Conservation (phyloP, 352 stramenopile species). For the Phytophthora multivora region DNA sequence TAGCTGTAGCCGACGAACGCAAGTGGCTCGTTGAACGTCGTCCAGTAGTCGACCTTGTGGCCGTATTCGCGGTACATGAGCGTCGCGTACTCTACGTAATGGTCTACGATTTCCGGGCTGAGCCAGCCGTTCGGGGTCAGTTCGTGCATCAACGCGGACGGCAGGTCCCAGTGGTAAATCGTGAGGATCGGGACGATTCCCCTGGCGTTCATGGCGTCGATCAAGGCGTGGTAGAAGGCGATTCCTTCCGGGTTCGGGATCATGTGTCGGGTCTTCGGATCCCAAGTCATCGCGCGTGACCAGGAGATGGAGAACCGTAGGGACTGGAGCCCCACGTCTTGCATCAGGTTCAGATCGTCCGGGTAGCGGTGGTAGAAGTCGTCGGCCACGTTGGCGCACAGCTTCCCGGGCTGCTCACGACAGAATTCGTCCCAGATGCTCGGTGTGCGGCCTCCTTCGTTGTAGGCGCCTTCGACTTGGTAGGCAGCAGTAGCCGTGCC, state of each 20-base stretch:
- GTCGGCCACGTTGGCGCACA: conserved; percentile 87
- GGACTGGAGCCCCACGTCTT: conserved; percentile 77
- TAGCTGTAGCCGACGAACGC: conserved; percentile 83
- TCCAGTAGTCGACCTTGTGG: conserved; percentile 90
- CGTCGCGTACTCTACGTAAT: conserved; percentile 72
- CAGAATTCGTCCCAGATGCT: conserved; percentile 36
- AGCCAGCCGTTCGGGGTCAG: conserved; percentile 43
- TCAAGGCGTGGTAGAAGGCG: conserved; percentile 38
- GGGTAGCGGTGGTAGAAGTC: conserved; percentile 90
- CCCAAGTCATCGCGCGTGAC: conserved; percentile 36
- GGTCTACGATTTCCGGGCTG: conserved; percentile 22
- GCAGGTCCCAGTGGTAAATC: conserved; percentile 33
- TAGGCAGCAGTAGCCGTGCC: conserved; percentile 30
- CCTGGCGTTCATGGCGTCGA: conserved; percentile 23
- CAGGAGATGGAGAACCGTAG: conserved; percentile 67
- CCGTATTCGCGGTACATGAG: conserved; percentile 89
- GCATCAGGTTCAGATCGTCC: conserved; percentile 90
- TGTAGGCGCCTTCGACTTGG: conserved; percentile 32
- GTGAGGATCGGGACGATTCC: conserved; percentile 33
- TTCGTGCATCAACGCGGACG: conserved; percentile 31
- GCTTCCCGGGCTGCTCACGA: conserved; percentile 42
- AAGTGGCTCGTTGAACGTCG: conserved; percentile 93
- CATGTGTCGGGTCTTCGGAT: conserved; percentile 19
- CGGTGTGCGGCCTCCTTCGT: conserved; percentile 24
- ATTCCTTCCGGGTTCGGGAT: conserved; percentile 29